Conservation (phyloP, 352 stramenopile genomes). For the Phytopythium oedochilum region DNA sequence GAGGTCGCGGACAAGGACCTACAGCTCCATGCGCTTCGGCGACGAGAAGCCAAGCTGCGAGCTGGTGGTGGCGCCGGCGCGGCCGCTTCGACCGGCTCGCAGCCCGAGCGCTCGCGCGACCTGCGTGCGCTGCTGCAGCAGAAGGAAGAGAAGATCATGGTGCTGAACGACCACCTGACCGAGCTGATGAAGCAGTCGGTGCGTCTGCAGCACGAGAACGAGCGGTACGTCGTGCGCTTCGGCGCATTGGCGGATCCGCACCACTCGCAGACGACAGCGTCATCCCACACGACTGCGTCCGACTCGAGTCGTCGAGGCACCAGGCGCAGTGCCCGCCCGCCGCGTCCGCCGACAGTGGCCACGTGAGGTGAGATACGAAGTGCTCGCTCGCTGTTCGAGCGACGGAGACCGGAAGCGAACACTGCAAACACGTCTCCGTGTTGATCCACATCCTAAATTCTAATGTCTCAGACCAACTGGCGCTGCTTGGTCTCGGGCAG, state of each 20-base stretch:
- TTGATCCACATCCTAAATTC: not conserved
- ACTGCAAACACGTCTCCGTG: not conserved
- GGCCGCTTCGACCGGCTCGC: slow-evolving; percentile 9
- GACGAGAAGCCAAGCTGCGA: slow-evolving; percentile 11
- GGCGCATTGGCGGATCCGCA: slow-evolving; percentile 17
- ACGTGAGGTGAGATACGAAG: not conserved
- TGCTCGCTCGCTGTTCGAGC: too few species aligned
- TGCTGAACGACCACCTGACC: slow-evolving; percentile 84
- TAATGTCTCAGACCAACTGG: slow-evolving; percentile 44
- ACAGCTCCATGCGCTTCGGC: slow-evolving; percentile 33
- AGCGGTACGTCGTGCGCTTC: slow-evolving; percentile 44
- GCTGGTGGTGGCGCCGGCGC: slow-evolving; percentile 6
- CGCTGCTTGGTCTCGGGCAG: slow-evolving; percentile 79
- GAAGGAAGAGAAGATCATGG: slow-evolving; percentile 78
- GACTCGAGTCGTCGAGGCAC: not conserved
- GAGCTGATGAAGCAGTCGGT: slow-evolving; percentile 78
- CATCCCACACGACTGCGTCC: slow-evolving; percentile 19
- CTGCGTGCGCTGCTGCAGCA: slow-evolving; percentile 40
- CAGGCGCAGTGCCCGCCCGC: not conserved
- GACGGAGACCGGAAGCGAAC: not conserved
- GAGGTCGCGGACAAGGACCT: slow-evolving; percentile 50
- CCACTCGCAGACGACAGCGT: slow-evolving; percentile 9
- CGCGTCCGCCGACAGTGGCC: not conserved
- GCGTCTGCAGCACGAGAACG: slow-evolving; percentile 67
- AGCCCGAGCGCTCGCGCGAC: slow-evolving; percentile 40